Evolutionary conservation across 768 basidiomycete genomes (phyloP).

Genomic region (Tricholoma bakamatsutake): DNA sequence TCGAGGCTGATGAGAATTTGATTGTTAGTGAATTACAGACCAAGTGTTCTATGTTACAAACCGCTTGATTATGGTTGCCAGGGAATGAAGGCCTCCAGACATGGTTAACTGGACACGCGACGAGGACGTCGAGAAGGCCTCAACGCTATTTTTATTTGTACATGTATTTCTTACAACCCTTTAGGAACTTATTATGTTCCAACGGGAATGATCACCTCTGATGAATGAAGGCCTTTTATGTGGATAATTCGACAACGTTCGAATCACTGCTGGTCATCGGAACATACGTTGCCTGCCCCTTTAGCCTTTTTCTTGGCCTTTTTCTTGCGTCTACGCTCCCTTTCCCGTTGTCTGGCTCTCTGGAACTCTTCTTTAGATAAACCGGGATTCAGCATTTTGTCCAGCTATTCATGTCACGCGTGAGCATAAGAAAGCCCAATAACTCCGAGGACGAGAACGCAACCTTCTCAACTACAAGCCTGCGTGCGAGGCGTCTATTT

Average conservation of each 20-base stretch:
- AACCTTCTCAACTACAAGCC: conserved; percentile 68
- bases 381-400: conserved; percentile 68
- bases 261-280: not conserved
- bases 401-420: conserved; percentile 44
- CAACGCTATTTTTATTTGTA: too few relatives aligned
- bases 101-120: conserved; percentile 12
- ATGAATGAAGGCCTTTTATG: too few relatives aligned
- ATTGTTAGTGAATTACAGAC: conserved; percentile 8
- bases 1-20: conserved; percentile 52
- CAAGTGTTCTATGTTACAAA: conserved; percentile 22
- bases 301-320: conserved; percentile 69
- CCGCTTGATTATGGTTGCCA: conserved; percentile 83
- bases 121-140: too few relatives aligned
- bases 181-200: too few relatives aligned
- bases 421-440: conserved; percentile 14
- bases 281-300: not conserved
- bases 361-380: conserved; percentile 64
- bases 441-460: conserved; percentile 14
- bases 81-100: conserved; percentile 59
- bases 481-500: conserved; percentile 76
- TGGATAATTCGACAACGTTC: too few relatives aligned
- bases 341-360: conserved; percentile 68
- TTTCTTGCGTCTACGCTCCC: conserved; percentile 69
- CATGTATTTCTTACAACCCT: too few relatives aligned
- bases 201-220: too few relatives aligned